Evolutionary conservation across 306 rosid genomes (phyloP).

Genomic region (Pterocarpus santalinus): DNA sequence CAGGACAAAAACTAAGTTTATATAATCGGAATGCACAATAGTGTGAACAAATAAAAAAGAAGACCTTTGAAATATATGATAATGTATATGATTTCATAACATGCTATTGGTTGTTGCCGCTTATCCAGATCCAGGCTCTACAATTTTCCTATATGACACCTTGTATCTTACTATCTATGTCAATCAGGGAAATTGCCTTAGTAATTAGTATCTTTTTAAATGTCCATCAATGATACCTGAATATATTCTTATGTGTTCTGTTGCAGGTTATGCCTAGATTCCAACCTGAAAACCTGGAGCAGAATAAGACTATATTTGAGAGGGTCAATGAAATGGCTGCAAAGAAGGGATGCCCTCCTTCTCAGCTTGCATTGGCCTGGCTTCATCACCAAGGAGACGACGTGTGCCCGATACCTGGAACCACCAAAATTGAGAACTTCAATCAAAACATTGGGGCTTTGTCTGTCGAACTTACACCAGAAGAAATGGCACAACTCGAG

Average conservation of each 20-base stretch:
- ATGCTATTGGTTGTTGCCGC: background rate
- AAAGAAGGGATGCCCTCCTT: slow-evolving; percentile 67
- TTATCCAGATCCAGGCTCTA: too few species aligned
- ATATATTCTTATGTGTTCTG: background rate
- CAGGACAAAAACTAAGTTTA: background rate
- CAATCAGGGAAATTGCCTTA: background rate
- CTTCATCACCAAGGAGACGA: slow-evolving; percentile 76
- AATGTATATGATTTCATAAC: background rate
- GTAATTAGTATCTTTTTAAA: background rate
- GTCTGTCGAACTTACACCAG: slow-evolving; percentile 64
- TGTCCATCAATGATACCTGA: background rate
- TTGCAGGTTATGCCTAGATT: slow-evolving; percentile 62
- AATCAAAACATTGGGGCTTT: slow-evolving; percentile 70
- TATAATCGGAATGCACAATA: background rate
- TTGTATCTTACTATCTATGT: background rate
- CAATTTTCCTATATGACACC: too few species aligned
- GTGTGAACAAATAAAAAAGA: background rate
- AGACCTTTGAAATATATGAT: background rate
- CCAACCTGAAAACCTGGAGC: slow-evolving; percentile 66
- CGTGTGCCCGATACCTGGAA: slow-evolving; percentile 84
- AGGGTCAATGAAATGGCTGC: slow-evolving; percentile 66
- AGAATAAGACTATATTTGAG: slow-evolving; percentile 68
- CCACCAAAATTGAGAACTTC: slow-evolving; percentile 71
- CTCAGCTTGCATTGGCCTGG: slow-evolving; percentile 76
- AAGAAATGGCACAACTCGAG: slow-evolving; percentile 71